Conservation (phyloP, 164 flowering plant genomes). For the Macadamia integrifolia region DNA sequence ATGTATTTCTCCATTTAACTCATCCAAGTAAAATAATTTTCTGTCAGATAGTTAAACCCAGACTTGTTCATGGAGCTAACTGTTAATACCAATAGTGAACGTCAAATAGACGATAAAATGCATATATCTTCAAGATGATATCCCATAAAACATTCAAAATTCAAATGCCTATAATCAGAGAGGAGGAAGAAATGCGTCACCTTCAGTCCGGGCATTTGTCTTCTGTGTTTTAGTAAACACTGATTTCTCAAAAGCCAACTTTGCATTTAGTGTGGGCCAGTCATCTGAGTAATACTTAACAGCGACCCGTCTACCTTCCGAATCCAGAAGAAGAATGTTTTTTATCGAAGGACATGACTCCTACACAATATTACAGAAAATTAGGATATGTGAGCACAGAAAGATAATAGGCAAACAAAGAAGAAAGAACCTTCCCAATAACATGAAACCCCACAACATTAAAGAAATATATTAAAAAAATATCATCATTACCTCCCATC, state of each 20-base stretch:
- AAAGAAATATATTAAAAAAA: too few relatives aligned
- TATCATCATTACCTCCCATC: too few relatives aligned
- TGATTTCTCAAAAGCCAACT: constrained; percentile 48
- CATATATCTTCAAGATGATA: background rate
- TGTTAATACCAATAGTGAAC: background rate
- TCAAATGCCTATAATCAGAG: background rate
- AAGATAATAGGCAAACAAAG: background rate
- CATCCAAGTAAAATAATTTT: background rate
- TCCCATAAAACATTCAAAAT: background rate
- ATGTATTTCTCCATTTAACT: background rate
- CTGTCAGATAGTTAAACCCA: background rate
- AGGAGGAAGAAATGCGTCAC: constrained; percentile 14
- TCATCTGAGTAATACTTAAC: constrained; percentile 55
- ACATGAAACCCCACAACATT: too few relatives aligned
- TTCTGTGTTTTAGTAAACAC: constrained; percentile 49
- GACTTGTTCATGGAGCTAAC: background rate
- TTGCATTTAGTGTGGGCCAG: constrained; percentile 48
- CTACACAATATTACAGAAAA: constrained; percentile 20
- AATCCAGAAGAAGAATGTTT: constrained; percentile 60
- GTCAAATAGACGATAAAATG: background rate
- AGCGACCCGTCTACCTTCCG: constrained; percentile 64
- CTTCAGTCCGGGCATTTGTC: constrained; percentile 50
- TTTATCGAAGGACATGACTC: constrained; percentile 44
- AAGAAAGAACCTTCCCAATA: too few relatives aligned
- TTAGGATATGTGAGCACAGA: background rate